Percentiles rank a stretch among this genome's conserved stretches.
Conservation (phyloP, 257 asterid species). For the Catharanthus roseus region DNA sequence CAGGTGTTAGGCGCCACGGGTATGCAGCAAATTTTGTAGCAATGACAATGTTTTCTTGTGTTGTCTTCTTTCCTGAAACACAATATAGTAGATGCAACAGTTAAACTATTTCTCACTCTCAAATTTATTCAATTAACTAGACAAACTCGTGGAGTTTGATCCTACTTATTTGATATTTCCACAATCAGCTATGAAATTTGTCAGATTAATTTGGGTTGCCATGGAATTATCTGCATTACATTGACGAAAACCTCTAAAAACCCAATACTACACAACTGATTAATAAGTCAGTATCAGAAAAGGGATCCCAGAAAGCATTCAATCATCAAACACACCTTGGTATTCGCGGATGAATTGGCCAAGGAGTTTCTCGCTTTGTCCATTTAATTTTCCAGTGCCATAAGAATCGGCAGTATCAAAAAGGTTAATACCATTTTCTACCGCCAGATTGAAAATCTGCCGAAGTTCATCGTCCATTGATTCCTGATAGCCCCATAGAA, state of each 20-base stretch:
- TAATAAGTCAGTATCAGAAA: not conserved
- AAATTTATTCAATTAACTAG: not conserved
- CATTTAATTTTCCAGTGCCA: conserved; percentile 83
- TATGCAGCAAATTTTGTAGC: conserved; percentile 97
- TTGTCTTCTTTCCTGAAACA: conserved; percentile 49
- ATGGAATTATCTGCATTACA: not conserved
- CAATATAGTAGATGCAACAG: conserved; percentile 5
- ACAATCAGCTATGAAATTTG: not conserved
- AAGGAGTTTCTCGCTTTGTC: conserved; percentile 92
- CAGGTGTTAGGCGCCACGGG: conserved; percentile 93
- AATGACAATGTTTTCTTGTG: conserved; percentile 47
- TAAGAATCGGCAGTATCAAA: conserved; percentile 98
- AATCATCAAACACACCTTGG: too few species aligned
- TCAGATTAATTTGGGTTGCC: not conserved
- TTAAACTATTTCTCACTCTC: not conserved
- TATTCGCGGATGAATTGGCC: conserved; percentile 70
- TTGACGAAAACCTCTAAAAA: not conserved
- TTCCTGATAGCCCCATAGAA: conserved; percentile 91
- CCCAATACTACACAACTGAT: not conserved
- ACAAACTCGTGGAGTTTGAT: not conserved
- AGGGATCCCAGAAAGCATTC: not conserved
- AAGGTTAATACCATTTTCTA: conserved; percentile 69
- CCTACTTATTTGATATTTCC: not conserved
- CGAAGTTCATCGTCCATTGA: conserved; percentile 90
- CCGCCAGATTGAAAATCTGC: conserved; percentile 70